Percentiles rank a stretch among this genome's conserved stretches.
These are phyloP conservation scores for Dalechampia spathulata DNA, from an alignment of 441 rosid genomes.

Conservation along the genomic window DNA sequence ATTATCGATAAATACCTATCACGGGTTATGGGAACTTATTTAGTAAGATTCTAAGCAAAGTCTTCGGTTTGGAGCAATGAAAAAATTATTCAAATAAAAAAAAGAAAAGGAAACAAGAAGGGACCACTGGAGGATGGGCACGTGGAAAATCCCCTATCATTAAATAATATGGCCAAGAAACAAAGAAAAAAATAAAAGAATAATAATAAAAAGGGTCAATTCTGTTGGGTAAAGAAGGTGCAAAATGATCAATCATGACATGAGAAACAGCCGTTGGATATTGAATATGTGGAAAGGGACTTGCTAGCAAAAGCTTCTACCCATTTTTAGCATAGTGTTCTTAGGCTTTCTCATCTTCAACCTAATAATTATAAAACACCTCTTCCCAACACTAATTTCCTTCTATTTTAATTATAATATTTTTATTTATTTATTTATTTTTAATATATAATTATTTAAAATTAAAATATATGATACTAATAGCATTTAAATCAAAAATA, in stretches of 20 bases:
- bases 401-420: too few species aligned
- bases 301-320: slow-evolving; percentile 14
- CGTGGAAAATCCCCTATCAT: slow-evolving; percentile 17
- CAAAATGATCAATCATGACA: slow-evolving; percentile 24
- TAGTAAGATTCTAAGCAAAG: neutral
- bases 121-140: slow-evolving; percentile 5
- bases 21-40: neutral
- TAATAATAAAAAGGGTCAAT: slow-evolving; percentile 11
- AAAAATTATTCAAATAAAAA: neutral
- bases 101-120: too few species aligned
- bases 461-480: too few species aligned
- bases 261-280: slow-evolving; percentile 18
- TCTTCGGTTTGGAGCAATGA: neutral
- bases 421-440: too few species aligned
- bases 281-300: slow-evolving; percentile 13
- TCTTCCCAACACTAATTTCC: too few species aligned
- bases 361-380: too few species aligned
- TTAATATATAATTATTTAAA: too few species aligned
- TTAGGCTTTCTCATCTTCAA: too few species aligned
- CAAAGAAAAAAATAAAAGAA: slow-evolving; percentile 4
- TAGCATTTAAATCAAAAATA: too few species aligned
- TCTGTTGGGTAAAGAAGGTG: slow-evolving; percentile 29
- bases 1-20: too few species aligned
- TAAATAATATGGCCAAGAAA: neutral
- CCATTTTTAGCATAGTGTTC: slow-evolving; percentile 20